Percentiles rank a stretch among this genome's conserved stretches.
These are phyloP conservation scores for Colletotrichum scovillei DNA, from an alignment of 2,329 filamentous ascomycete species.

Conservation along the genomic window DNA sequence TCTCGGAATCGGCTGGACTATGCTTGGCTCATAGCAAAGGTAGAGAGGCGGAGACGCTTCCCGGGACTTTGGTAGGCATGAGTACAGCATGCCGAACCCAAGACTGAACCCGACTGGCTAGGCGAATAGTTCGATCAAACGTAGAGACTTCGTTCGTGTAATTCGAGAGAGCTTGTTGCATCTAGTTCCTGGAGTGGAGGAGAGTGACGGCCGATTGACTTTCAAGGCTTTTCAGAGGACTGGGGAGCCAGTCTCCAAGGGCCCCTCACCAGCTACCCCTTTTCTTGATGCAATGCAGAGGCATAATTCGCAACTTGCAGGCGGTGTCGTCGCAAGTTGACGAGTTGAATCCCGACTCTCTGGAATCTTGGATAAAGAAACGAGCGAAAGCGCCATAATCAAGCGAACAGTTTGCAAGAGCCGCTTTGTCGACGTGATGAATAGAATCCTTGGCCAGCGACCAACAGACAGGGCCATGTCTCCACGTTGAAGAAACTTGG, in stretches of 20 bases:
- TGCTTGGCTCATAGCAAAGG: background rate
- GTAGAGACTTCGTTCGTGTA: background rate
- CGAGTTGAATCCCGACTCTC: background rate
- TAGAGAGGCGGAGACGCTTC: background rate
- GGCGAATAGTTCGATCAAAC: background rate
- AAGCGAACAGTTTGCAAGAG: background rate
- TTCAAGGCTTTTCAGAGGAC: conserved; percentile 12
- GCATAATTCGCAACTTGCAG: background rate
- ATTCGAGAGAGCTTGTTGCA: background rate
- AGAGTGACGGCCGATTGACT: conserved; percentile 29
- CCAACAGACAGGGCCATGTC: background rate
- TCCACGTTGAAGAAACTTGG: background rate
- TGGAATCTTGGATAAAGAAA: background rate
- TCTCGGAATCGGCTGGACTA: background rate
- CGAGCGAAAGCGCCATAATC: background rate
- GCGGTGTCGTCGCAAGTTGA: background rate
- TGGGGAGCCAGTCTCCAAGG: conserved; percentile 9
- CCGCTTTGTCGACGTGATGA: background rate
- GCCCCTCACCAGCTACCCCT: background rate
- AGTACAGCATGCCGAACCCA: background rate
- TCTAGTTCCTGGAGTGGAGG: background rate
- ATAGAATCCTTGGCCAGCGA: background rate
- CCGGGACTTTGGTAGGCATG: background rate
- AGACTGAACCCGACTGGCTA: background rate
- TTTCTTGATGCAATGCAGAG: background rate